These are phyloP conservation scores for Tolypocladium ophioglossoides DNA, from an alignment of 2,329 filamentous ascomycete genomes.

Conservation along the genomic window DNA sequence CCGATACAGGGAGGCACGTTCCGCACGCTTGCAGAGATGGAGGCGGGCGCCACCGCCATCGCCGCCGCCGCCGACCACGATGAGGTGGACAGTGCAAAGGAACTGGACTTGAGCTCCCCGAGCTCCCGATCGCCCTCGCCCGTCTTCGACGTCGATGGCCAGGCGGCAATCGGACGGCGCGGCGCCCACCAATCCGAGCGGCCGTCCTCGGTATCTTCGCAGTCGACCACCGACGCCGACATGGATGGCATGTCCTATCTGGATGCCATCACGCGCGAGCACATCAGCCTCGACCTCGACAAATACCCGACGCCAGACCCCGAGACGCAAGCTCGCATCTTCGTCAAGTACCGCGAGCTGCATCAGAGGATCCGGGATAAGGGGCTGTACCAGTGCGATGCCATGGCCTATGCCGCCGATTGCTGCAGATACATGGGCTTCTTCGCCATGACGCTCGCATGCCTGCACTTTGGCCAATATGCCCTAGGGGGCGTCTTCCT, in stretches of 20 bases:
- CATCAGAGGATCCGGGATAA: slow-evolving; percentile 60
- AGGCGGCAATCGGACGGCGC: slow-evolving; percentile 18
- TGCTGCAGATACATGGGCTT: slow-evolving; percentile 57
- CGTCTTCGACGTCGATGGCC: slow-evolving; percentile 31
- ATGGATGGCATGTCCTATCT: slow-evolving; percentile 47
- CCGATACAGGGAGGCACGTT: slow-evolving; percentile 86
- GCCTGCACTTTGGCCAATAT: slow-evolving; percentile 56
- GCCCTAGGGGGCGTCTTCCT: slow-evolving; percentile 60
- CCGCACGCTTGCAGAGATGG: slow-evolving; percentile 32
- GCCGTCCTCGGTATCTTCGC: slow-evolving; percentile 3
- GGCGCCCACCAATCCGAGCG: background rate
- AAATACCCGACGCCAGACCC: slow-evolving; percentile 73
- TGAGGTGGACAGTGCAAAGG: slow-evolving; percentile 8
- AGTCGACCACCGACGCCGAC: slow-evolving; percentile 48
- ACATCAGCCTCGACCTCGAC: slow-evolving; percentile 62
- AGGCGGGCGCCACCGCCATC: slow-evolving; percentile 21
- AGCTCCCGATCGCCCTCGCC: slow-evolving; percentile 43
- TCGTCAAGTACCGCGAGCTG: slow-evolving; percentile 71
- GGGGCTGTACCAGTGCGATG: slow-evolving; percentile 77
- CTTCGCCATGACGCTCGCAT: slow-evolving; percentile 49
- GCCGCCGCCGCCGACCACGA: slow-evolving; percentile 1
- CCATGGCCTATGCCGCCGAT: slow-evolving; percentile 69
- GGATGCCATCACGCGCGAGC: slow-evolving; percentile 58
- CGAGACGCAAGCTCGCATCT: slow-evolving; percentile 63
- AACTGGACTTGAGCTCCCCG: slow-evolving; percentile 29